phyloP scores from a whole-genome alignment of 345 rosid genomes.

The Rhodomyrtus tomentosa region DNA sequence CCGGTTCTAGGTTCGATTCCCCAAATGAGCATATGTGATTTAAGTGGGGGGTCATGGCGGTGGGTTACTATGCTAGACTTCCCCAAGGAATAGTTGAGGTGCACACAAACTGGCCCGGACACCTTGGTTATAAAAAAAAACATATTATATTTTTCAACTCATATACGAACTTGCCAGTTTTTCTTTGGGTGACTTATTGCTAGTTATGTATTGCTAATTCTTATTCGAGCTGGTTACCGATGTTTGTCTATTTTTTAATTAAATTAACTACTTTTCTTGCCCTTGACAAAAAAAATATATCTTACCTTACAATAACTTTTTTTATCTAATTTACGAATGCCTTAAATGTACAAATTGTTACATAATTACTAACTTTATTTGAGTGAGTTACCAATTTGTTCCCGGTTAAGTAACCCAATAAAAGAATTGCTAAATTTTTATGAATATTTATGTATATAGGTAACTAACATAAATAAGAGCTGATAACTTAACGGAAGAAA shows the following conservation, averaged over 20 bases:
- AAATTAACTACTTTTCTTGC: not conserved
- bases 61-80: too few species aligned
- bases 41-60: too few species aligned
- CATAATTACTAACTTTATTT: not conserved
- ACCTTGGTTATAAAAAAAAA: too few species aligned
- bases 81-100: too few species aligned
- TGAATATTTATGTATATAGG: not conserved
- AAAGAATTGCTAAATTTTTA: not conserved
- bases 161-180: not conserved
- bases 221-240: not conserved
- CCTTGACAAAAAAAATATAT: not conserved
- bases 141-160: too few species aligned
- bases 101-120: too few species aligned
- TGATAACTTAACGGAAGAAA: not conserved
- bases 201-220: not conserved
- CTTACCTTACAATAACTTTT: not conserved
- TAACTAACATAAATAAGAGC: not conserved
- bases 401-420: not conserved
- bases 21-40: too few species aligned
- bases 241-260: not conserved
- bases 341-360: not conserved
- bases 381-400: not conserved
- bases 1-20: too few species aligned
- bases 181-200: not conserved
- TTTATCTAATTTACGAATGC: not conserved